phyloP scores from a whole-genome alignment of 768 basidiomycete genomes.

The Phallus indusiatus region DNA sequence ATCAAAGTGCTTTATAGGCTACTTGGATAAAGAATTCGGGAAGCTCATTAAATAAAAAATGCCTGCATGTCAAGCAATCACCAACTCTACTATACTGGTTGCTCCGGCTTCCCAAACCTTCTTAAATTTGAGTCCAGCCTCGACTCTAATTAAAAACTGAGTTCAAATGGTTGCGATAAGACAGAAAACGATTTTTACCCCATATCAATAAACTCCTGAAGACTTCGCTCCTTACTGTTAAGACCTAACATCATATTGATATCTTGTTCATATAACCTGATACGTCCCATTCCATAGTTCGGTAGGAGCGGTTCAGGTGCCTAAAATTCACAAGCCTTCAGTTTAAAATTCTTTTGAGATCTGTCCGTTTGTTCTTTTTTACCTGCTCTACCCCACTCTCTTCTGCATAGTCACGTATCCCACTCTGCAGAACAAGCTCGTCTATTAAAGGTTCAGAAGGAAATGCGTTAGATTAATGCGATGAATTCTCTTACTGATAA shows the following conservation, averaged over 20 bases:
- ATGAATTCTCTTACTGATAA: slow-evolving; percentile 25
- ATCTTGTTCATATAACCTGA: slow-evolving; percentile 34
- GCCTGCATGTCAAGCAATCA: no score
- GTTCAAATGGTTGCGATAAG: background rate
- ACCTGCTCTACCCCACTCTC: background rate
- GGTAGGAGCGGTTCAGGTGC: slow-evolving; percentile 39
- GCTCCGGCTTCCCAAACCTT: slow-evolving; percentile 31
- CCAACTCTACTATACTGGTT: slow-evolving; percentile 14
- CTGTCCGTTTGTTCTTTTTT: background rate
- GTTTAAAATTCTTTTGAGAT: background rate
- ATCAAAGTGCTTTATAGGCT: no score
- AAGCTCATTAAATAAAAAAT: no score
- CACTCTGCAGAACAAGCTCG: slow-evolving; percentile 28
- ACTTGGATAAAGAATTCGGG: no score
- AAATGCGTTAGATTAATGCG: background rate
- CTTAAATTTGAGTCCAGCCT: slow-evolving; percentile 26
- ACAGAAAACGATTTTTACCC: slow-evolving; percentile 16
- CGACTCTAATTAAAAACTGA: background rate
- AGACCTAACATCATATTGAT: slow-evolving; percentile 35
- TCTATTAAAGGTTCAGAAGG: slow-evolving; percentile 21
- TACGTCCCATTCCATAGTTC: slow-evolving; percentile 35
- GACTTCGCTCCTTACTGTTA: slow-evolving; percentile 34
- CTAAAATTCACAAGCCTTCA: slow-evolving; percentile 1
- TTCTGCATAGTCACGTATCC: slow-evolving; percentile 8
- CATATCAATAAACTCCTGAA: slow-evolving; percentile 30